Evolutionary conservation across 805 yeast genomes (phyloP), one percentile per base, ranked within the genome.

Genomic region (Monosporozyma aerobia): DNA sequence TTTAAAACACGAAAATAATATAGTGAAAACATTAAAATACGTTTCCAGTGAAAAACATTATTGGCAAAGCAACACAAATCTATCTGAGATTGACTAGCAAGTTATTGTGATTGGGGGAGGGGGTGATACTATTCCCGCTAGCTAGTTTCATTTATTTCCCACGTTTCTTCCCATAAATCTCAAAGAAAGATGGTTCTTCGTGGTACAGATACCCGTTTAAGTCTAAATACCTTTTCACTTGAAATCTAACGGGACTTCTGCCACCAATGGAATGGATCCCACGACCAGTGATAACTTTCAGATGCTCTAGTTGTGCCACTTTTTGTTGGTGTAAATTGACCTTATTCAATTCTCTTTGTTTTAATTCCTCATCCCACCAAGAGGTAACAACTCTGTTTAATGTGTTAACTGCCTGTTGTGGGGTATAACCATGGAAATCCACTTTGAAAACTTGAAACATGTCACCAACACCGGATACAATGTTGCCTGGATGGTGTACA

Each of bases 231-330:
- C 64, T 69, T 46, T 68, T 65, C 3, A 83, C 78, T 2, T 74
- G 60, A 1, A 56, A 64, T 53, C 73, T 73, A 16, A 85, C 73
- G 54, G 70, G 75, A 1, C 85, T 72, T 1, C 69, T 61, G 0
- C 89, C 87, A 5, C 77, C 79, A 1, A 63, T 71, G 47, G 87
- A 82, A 63, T 86, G 94, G 5, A 82, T 59, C 0, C 94, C 94
- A 56, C 87, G 67, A 0, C 94, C 92, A 0, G 92, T 83, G 11
- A 85, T 67, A 0, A 85, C 67, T 1, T 54, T 62, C 7, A 84
- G 59, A 0, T 79, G 77, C 0, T 65, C 70, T 1, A 78, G 73
- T 62, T 72, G 70, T 10, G 59, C 52, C 0, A 75, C 82, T 30
- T 63, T 65, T 0, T 68, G 54, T 1, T 75, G 71, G 50, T 62